Conservation (phyloP, 768 basidiomycete species). For the Panellus pusillus region DNA sequence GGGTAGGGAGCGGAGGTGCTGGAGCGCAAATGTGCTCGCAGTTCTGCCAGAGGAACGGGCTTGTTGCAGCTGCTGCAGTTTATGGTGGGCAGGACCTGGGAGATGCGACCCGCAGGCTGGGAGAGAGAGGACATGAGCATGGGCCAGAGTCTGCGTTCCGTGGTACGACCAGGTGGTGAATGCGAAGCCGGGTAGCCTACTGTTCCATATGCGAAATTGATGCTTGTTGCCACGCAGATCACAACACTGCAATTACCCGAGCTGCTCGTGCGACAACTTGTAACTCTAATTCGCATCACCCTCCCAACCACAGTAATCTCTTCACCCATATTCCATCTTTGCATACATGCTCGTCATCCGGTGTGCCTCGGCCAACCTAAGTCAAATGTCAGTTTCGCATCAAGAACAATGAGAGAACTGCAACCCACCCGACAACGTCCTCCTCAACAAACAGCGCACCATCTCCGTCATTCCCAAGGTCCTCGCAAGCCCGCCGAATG, state of each 20-base stretch:
- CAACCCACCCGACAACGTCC: constrained; percentile 48
- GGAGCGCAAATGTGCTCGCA: constrained; percentile 78
- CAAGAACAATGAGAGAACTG: constrained; percentile 1
- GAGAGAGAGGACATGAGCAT: constrained; percentile 31
- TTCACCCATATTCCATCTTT: constrained; percentile 96
- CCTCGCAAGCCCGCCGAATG: constrained; percentile 66
- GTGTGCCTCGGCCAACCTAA: constrained; percentile 79
- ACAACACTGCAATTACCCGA: too few relatives aligned
- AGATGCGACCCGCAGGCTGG: constrained; percentile 46
- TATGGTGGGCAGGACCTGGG: constrained; percentile 76
- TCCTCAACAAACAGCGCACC: constrained; percentile 27
- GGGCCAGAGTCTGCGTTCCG: constrained; percentile 16
- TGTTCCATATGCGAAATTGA: too few relatives aligned
- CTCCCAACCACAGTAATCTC: constrained; percentile 84
- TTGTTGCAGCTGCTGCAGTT: constrained; percentile 80
- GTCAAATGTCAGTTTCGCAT: constrained; percentile 13
- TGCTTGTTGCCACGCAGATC: too few relatives aligned
- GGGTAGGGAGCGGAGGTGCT: constrained; percentile 44
- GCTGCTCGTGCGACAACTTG: too few relatives aligned
- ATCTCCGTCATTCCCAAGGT: constrained; percentile 43
- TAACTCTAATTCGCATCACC: constrained; percentile 22
- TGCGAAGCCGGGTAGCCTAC: background rate
- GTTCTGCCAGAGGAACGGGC: constrained; percentile 68
- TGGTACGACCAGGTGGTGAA: constrained; percentile 32
- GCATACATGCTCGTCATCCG: constrained; percentile 83